Evolutionary conservation across 2,329 filamentous ascomycete genomes (phyloP).

Genomic region (Cladosporium sp.): DNA sequence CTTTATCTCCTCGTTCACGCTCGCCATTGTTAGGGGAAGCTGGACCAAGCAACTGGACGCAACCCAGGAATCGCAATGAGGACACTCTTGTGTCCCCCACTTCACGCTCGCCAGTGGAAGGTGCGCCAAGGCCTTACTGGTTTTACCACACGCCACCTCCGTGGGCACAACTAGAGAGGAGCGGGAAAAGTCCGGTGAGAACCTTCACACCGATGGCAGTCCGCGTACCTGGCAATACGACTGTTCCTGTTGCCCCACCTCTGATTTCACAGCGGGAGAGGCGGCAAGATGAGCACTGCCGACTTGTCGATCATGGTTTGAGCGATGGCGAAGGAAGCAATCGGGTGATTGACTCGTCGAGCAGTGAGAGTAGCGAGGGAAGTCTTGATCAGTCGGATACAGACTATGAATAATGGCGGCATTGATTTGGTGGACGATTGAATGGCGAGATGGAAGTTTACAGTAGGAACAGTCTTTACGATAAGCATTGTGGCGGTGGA

Average conservation of each 20-base stretch:
- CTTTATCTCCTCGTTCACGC: background rate
- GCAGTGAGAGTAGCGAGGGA: background rate
- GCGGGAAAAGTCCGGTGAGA: background rate
- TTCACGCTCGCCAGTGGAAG: background rate
- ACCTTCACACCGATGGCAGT: background rate
- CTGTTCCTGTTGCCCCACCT: background rate
- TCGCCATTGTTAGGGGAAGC: background rate
- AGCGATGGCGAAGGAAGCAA: constrained; percentile 6
- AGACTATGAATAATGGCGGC: background rate
- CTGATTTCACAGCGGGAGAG: constrained; percentile 1
- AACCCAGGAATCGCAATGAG: background rate
- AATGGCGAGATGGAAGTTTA: background rate
- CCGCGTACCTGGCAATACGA: background rate
- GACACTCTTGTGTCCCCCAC: background rate
- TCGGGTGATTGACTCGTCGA: constrained; percentile 9
- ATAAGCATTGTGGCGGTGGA: background rate
- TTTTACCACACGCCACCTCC: background rate
- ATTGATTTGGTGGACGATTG: background rate
- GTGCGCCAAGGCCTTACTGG: background rate
- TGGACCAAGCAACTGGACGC: background rate
- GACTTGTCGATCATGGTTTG: constrained; percentile 5
- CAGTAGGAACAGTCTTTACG: background rate
- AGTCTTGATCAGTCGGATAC: background rate
- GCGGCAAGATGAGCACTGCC: background rate
- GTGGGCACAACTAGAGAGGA: background rate